Evolutionary conservation across 345 rosid species (phyloP).

Genomic region (Moricandia arvensis): DNA sequence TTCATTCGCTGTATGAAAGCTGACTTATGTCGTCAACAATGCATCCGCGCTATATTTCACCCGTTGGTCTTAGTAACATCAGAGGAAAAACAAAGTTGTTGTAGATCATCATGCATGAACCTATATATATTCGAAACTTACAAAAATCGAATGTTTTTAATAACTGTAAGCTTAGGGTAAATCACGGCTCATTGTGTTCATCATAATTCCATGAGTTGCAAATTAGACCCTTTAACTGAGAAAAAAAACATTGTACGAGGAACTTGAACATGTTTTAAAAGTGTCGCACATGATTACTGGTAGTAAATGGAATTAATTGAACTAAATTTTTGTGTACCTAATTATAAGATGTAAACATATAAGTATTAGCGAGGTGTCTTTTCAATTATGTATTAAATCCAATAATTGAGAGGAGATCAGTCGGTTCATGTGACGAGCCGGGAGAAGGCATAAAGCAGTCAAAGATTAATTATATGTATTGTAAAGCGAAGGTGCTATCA

Average conservation of each 20-base stretch:
- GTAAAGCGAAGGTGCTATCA: conserved; percentile 21
- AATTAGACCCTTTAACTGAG: neutral
- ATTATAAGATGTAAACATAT: neutral
- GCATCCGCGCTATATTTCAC: neutral
- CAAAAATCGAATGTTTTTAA: neutral
- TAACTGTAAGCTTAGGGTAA: neutral
- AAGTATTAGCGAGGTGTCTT: conserved; percentile 11
- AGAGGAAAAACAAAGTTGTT: neutral
- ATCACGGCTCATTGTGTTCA: neutral
- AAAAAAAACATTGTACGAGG: neutral
- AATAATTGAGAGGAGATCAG: conserved; percentile 27
- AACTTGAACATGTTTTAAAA: neutral
- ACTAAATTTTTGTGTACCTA: neutral
- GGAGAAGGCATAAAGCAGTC: conserved; percentile 30
- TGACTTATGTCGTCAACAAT: too few species aligned
- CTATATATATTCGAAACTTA: neutral
- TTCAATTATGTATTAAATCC: neutral
- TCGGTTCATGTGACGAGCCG: conserved; percentile 6
- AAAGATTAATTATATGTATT: conserved; percentile 8
- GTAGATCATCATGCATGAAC: neutral
- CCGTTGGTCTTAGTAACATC: neutral
- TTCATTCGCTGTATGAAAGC: neutral
- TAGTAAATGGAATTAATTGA: neutral
- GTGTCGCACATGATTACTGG: neutral
- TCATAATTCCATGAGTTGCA: neutral